phyloP scores from a whole-genome alignment of 371 early-diverging fungal species.

The Mortierella sp. region DNA sequence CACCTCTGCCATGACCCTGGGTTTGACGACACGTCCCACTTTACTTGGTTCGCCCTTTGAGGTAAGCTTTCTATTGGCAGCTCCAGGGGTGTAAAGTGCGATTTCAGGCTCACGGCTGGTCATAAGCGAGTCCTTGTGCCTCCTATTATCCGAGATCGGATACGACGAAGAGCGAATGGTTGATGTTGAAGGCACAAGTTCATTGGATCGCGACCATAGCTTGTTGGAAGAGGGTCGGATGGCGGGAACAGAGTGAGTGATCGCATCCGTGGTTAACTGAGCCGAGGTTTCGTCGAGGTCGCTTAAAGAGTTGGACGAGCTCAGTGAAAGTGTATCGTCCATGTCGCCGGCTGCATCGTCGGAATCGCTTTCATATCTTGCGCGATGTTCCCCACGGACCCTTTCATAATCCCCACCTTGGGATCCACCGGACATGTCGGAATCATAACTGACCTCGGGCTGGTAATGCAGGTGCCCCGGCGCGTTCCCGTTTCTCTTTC shows the following conservation, averaged over 20 bases:
- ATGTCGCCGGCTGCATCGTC: slow-evolving; percentile 13
- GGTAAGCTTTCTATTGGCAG: slow-evolving; percentile 16
- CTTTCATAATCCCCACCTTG: slow-evolving; percentile 8
- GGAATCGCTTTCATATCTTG: slow-evolving; percentile 18
- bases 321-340: slow-evolving; percentile 23
- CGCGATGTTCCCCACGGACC: background rate
- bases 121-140: slow-evolving; percentile 35
- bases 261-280: background rate
- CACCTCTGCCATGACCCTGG: slow-evolving; percentile 7
- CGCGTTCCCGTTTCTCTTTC: slow-evolving; percentile 31
- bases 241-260: no score
- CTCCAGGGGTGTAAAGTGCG: slow-evolving; percentile 43
- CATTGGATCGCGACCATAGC: slow-evolving; percentile 2
- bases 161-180: background rate
- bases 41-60: slow-evolving; percentile 3
- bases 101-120: slow-evolving; percentile 43
- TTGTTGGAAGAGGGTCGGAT: slow-evolving; percentile 5
- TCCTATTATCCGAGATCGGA: slow-evolving; percentile 7
- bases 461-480: slow-evolving; percentile 22
- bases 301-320: slow-evolving; percentile 27
- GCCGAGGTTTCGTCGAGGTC: slow-evolving; percentile 21
- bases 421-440: slow-evolving; percentile 27
- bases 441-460: slow-evolving; percentile 11
- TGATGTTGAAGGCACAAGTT: background rate
- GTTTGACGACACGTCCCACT: background rate